phyloP scores from a whole-genome alignment of 179 eudicot genomes.

The Pouteria campechiana region DNA sequence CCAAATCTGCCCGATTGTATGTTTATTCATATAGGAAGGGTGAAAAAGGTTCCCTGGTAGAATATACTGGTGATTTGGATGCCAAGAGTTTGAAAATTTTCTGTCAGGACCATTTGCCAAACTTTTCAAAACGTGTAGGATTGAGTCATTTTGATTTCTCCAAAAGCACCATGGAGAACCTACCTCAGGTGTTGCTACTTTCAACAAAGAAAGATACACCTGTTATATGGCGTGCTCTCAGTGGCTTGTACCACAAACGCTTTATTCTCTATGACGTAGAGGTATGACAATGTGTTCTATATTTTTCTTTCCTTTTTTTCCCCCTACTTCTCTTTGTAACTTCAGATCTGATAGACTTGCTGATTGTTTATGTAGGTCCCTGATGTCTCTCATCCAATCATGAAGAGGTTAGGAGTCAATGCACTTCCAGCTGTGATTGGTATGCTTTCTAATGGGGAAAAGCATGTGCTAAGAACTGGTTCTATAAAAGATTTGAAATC shows the following conservation, averaged over 20 bases:
- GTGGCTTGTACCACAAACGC: constrained; percentile 66
- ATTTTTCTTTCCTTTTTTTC: neutral
- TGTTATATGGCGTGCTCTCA: constrained; percentile 80
- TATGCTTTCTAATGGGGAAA: constrained; percentile 78
- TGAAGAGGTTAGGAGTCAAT: constrained; percentile 51
- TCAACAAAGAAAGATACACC: constrained; percentile 89
- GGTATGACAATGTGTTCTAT: constrained; percentile 30
- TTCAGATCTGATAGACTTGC: neutral
- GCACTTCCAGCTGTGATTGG: constrained; percentile 84
- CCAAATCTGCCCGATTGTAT: constrained; percentile 40
- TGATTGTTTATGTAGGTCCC: constrained; percentile 30
- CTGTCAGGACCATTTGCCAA: constrained; percentile 73
- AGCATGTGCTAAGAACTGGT: constrained; percentile 54
- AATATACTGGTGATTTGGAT: constrained; percentile 57
- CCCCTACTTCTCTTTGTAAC: neutral
- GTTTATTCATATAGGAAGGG: constrained; percentile 57
- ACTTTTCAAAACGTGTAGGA: constrained; percentile 55
- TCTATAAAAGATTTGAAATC: constrained; percentile 73
- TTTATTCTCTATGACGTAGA: constrained; percentile 62
- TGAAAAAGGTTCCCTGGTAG: constrained; percentile 60
- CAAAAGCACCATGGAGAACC: constrained; percentile 23
- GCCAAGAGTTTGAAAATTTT: constrained; percentile 55
- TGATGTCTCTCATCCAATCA: constrained; percentile 53
- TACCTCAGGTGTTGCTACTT: constrained; percentile 75
- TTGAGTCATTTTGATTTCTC: constrained; percentile 31